These are phyloP conservation scores for Cadophora luteo-olivacea DNA, from an alignment of 2,329 filamentous ascomycete species.

Conservation along the genomic window DNA sequence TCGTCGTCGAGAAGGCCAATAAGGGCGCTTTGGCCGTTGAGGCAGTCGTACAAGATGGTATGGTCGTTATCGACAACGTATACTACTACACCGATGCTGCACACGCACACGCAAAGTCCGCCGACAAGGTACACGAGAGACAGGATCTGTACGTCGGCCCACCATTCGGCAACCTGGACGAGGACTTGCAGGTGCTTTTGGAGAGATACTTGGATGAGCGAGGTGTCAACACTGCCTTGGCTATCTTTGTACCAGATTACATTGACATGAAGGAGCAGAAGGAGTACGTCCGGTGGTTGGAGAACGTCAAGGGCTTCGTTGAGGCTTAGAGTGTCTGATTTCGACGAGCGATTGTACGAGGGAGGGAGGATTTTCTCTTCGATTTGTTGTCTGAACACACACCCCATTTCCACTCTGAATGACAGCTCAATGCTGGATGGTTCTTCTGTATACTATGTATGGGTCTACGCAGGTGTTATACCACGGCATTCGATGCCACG, in stretches of 20 bases:
- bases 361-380: constrained; percentile 8
- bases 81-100: constrained; percentile 83
- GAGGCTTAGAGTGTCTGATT: constrained; percentile 59
- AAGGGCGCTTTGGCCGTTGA: constrained; percentile 89
- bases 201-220: constrained; percentile 96
- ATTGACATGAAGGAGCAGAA: constrained; percentile 98
- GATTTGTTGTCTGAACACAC: constrained; percentile 18
- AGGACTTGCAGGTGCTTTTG: constrained; percentile 90
- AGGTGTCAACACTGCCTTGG: constrained; percentile 85
- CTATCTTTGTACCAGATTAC: constrained; percentile 92
- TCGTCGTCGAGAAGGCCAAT: constrained; percentile 86
- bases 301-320: constrained; percentile 85
- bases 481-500: constrained; percentile 14
- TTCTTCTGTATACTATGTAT: constrained; percentile 18
- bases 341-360: neutral
- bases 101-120: constrained; percentile 75
- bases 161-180: constrained; percentile 91
- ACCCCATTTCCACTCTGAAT: constrained; percentile 20
- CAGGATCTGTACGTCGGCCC: constrained; percentile 87
- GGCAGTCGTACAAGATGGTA: constrained; percentile 83
- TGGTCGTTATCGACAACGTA: constrained; percentile 88
- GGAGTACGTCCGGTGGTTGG: constrained; percentile 92
- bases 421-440: neutral
- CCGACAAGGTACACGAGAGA: constrained; percentile 79
- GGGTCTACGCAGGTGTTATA: constrained; percentile 9